A percentile compares a stretch with the other conserved stretches of the same genome.
Evolutionary conservation across 441 rosid species (phyloP).

Genomic region (Dalechampia spathulata): DNA sequence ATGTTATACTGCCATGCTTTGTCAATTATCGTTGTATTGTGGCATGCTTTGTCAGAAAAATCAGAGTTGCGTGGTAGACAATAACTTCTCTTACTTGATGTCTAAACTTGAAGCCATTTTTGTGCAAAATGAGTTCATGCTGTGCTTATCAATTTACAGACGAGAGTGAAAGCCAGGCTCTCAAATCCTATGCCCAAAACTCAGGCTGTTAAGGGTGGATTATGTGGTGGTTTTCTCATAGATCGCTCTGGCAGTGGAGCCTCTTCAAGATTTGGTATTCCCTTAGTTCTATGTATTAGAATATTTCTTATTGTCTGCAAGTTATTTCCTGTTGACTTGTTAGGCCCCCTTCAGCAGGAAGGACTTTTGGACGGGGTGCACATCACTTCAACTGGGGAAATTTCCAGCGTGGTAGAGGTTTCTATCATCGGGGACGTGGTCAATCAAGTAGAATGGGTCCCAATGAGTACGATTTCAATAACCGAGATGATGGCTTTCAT

Average conservation of each 20-base stretch:
- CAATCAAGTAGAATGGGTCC: conserved; percentile 31
- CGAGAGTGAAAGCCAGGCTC: conserved; percentile 55
- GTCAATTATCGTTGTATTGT: too few relatives aligned
- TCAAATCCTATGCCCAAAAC: conserved; percentile 69
- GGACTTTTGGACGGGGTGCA: conserved; percentile 36
- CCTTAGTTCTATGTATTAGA: conserved; percentile 3
- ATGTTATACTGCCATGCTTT: too few relatives aligned
- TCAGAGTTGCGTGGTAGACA: too few relatives aligned
- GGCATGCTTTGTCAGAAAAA: too few relatives aligned
- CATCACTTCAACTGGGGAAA: conserved; percentile 27
- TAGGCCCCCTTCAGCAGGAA: conserved; percentile 29
- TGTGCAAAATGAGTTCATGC: conserved; percentile 6
- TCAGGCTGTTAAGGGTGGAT: conserved; percentile 67
- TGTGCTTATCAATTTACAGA: conserved; percentile 24
- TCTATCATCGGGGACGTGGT: conserved; percentile 32
- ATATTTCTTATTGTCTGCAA: conserved; percentile 10
- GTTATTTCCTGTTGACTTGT: conserved; percentile 8
- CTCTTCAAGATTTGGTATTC: conserved; percentile 45
- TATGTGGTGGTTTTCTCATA: conserved; percentile 60
- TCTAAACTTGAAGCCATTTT: neutral
- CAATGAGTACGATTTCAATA: conserved; percentile 26
- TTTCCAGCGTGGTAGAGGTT: conserved; percentile 35
- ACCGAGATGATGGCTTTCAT: conserved; percentile 25
- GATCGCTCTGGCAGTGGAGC: conserved; percentile 29
- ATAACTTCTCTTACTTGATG: too few relatives aligned